Conservation (phyloP, 768 basidiomycete genomes). For the Boletus bicolor region DNA sequence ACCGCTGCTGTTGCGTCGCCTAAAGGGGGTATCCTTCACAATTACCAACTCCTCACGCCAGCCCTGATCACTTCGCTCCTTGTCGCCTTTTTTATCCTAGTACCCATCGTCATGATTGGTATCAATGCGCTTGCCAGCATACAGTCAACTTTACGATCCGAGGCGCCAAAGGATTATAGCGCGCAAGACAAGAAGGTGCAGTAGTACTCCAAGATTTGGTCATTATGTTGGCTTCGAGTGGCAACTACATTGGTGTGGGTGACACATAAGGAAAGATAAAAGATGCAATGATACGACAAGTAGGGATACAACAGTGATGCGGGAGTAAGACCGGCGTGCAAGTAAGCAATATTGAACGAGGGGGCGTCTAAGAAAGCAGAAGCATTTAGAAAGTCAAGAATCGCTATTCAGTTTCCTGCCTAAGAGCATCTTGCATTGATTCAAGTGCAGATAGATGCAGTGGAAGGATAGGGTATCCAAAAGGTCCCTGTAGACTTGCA, state of each 20-base stretch:
- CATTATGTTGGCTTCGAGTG: slow-evolving; percentile 17
- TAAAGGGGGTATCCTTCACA: slow-evolving; percentile 61
- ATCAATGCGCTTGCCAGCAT: slow-evolving; percentile 69
- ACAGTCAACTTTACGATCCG: slow-evolving; percentile 62
- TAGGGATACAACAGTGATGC: slow-evolving; percentile 32
- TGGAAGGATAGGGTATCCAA: slow-evolving; percentile 54
- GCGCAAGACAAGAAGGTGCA: slow-evolving; percentile 76
- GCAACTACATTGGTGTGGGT: slow-evolving; percentile 15
- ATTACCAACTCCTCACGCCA: slow-evolving; percentile 76
- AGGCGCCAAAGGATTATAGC: slow-evolving; percentile 62
- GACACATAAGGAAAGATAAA: slow-evolving; percentile 21
- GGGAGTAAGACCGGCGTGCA: slow-evolving; percentile 8
- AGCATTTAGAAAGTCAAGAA: neutral
- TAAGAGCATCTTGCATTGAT: slow-evolving; percentile 48
- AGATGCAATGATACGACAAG: slow-evolving; percentile 23
- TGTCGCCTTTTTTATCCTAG: slow-evolving; percentile 59
- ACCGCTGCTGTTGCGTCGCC: slow-evolving; percentile 29
- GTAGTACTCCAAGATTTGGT: slow-evolving; percentile 35
- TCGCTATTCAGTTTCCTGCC: slow-evolving; percentile 27
- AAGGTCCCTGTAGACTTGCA: slow-evolving; percentile 41
- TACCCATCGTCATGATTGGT: slow-evolving; percentile 64
- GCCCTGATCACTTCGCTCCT: slow-evolving; percentile 66
- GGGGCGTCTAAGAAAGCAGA: slow-evolving; percentile 13
- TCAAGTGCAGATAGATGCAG: slow-evolving; percentile 75
- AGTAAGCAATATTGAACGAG: slow-evolving; percentile 9